Base-by-base conservation (phyloP, 306 rosid species). In the Astragalus glycyphyllos region DNA sequence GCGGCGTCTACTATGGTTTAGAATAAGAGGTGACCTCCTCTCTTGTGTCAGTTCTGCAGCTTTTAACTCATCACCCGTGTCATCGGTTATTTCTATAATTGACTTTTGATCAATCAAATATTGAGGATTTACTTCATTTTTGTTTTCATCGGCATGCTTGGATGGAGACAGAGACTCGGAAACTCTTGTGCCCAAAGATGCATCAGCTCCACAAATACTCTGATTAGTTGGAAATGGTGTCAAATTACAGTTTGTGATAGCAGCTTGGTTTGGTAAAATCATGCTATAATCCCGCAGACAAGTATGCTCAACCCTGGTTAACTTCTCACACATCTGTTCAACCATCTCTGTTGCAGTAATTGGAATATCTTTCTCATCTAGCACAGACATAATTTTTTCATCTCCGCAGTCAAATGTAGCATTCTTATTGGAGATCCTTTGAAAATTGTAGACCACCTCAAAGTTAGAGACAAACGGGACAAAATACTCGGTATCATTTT, bases 271-370 rank as follows among this genome's bases (percentile, higher is more conserved):
- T 17, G 87, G 90, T 20, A 41, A 11, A 71, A 81, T 68, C 50
- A 75, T 87, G 80, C 91, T 86, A 51, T 78, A 85, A 65, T 73
- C 79, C 85, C 77, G 78, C 16, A 90, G 96, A 80, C 17, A 11
- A 50, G 47, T 58, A 29, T 44, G 82, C 68, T 73, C 73, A 35
- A 58, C 67, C 72, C 69, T 35, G 16, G 77, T 58, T 34, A 72
- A 68, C 41, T 69, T 79, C 63, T 58, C 42, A 63, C 29, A 71
- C 29, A 35, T 31, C 58, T 80, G 59, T 26, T 73, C 74, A 37
- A 11, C 61, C 37, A 29, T 42, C 69, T 65, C 68, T 53, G 69
- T 17, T 48, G 76, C 65, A 56, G 53, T 63, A 57, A 38, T 20
- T 70, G 75, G 69, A 76, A 71, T 68, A 80, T 73, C 80, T 65